Evolutionary conservation across 192 early-diverging fungal species (phyloP).

Genomic region (Neocallimastix lanati): DNA sequence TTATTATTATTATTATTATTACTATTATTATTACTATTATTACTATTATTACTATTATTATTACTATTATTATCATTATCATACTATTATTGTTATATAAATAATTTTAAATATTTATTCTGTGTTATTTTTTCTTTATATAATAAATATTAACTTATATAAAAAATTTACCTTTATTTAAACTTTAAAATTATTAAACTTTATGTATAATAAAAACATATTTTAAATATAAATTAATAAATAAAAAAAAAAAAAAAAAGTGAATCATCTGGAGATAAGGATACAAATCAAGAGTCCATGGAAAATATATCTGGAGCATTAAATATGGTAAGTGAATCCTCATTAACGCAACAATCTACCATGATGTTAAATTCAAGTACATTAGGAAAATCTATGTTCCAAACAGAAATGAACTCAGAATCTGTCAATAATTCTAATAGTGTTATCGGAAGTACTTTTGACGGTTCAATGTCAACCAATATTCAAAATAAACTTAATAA

Average conservation of each 20-base stretch:
- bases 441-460: neutral
- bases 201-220: too few relatives aligned
- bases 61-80: too few relatives aligned
- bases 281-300: neutral
- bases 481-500: slow-evolving; percentile 1
- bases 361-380: neutral
- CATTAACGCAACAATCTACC: neutral
- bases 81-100: too few relatives aligned
- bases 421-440: neutral
- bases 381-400: neutral
- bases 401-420: neutral
- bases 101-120: too few relatives aligned
- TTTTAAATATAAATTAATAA: too few relatives aligned
- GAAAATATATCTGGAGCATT: neutral
- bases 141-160: too few relatives aligned
- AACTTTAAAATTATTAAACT: too few relatives aligned
- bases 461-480: neutral
- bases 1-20: too few relatives aligned
- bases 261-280: neutral
- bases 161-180: too few relatives aligned
- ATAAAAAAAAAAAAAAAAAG: neutral
- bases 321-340: neutral
- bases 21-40: too few relatives aligned
- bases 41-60: too few relatives aligned
- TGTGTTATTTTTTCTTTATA: too few relatives aligned